Base-by-base conservation (phyloP, 805 yeast species). In the Suhomyces sp. region DNA sequence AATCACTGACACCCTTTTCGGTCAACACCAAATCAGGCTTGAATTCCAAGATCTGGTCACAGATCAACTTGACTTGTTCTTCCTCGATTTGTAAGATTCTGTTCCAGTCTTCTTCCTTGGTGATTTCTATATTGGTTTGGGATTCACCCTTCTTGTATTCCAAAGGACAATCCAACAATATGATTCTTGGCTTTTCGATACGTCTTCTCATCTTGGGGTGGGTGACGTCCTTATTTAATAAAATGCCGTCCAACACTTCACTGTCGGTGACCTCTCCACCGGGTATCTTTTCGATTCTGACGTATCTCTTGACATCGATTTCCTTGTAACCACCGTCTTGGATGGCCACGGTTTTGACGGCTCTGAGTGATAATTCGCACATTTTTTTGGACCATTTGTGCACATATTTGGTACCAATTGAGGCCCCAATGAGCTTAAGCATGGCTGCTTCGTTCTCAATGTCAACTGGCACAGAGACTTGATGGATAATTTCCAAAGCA, bases 121-220 rank as follows among this genome's bases (percentile, higher is more conserved):
- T 87, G 71, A 94, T 92, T 76, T 94, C 99, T 61, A 94, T 90
- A 73, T 94, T 93, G 50, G 98, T 94, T 72, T 94, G 99, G 2
- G 97, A 91, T 76, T 94, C 99, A 59, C 99, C 99, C 80, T 94
- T 94, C 77, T 94, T 94, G 77, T 94, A 94, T 74, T 94, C 99
- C 63, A 94, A 79, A 10, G 99, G 97, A 73, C 97, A 92, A 74
- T 94, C 99, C 61, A 94, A 80, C 60, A 94, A 79, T 17, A 94
- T 82, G 51, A 94, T 83, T 58, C 93, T 83, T 48, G 99, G 99
- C 65, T 90, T 88, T 68, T 87, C 88, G 61, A 94, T 88, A 62
- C 77, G 67, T 69, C 99, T 85, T 62, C 86, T 86, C 99, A 94
- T 94, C 72, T 92, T 91, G 57, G 99, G 99, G 73, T 94, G 99